These are phyloP conservation scores for Tulasnella sp. DNA, from an alignment of 768 basidiomycete genomes.

Conservation along the genomic window DNA sequence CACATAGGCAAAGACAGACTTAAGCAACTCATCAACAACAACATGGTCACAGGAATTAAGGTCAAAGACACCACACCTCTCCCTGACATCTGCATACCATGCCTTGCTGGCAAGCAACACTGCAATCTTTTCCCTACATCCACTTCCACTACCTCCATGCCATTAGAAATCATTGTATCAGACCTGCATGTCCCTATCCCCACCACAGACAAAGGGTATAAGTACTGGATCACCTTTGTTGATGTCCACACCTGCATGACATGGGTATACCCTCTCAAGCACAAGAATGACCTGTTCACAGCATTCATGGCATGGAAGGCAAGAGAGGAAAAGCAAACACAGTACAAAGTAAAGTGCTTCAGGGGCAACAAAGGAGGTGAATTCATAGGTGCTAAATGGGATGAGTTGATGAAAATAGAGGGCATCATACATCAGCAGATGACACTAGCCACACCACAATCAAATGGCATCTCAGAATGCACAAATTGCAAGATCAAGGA, in stretches of 20 bases:
- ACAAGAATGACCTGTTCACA: slow-evolving; percentile 5
- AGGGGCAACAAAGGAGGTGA: slow-evolving; percentile 32
- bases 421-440: slow-evolving; percentile 17
- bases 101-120: slow-evolving; percentile 14
- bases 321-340: slow-evolving; percentile 27
- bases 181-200: slow-evolving; percentile 14
- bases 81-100: neutral
- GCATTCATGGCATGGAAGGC: slow-evolving; percentile 30
- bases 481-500: slow-evolving; percentile 3
- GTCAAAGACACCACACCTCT: neutral
- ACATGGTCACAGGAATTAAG: neutral
- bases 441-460: slow-evolving; percentile 6
- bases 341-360: slow-evolving; percentile 22
- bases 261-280: neutral
- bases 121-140: neutral
- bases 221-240: slow-evolving; percentile 17
- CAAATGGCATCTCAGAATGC: slow-evolving; percentile 14
- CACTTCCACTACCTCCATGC: neutral
- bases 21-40: neutral
- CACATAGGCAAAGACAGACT: neutral
- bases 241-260: neutral
- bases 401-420: neutral
- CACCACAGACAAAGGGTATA: neutral
- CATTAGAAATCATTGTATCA: slow-evolving; percentile 11
- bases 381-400: slow-evolving; percentile 23